Evolutionary conservation across 1,284 basidiomycete species (phyloP), one percentile per base, ranked within the genome.

Genomic region (Ustilago vetiveriae): DNA sequence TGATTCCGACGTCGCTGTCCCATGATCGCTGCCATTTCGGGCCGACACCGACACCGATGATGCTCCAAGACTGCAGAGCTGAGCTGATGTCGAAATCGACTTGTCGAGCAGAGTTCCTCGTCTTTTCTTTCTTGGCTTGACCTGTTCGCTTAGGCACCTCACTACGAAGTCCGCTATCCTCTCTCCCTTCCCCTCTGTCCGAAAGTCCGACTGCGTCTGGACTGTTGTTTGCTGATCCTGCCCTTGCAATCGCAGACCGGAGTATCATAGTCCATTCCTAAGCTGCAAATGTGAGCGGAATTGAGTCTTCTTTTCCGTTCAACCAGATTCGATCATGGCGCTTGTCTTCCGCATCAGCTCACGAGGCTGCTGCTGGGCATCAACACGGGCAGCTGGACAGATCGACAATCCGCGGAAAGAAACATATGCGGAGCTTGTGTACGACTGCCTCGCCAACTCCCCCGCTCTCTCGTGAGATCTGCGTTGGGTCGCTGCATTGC

Each of bases 71-170:
- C n/a, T n/a, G n/a, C n/a, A n/a, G n/a, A n/a, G n/a, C 7, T 27
- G 39, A 40, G 38, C 38, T 40, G 39, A 21, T n/a, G 41, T 17
- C 17, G 11, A 22, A 33, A 9, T 24, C n/a, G 16, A n/a, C n/a
- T n/a, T 16, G n/a, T 37, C 51, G 41, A 21, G 30, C 10, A 39
- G 27, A 48, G 52, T 49, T 65, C 54, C 54, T 57, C 11, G 62
- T 57, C 46, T 37, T 49, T 58, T 65, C 59, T 37, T 29, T 41
- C 23, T 32, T 19, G 7, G 23, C 52, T 65, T 58, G 54, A 35
- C 50, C 45, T 45, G 38, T 37, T 57, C 62, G 62, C 40, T 45
- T 55, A 47, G 24, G 44, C 29, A 11, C 10, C 2, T 35, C 17
- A 7, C 17, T 45, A 38, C 14, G 16, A 57, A 57, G 49, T 65